Conservation (phyloP, 352 stramenopile genomes). For the Phytopythium sindhum region DNA sequence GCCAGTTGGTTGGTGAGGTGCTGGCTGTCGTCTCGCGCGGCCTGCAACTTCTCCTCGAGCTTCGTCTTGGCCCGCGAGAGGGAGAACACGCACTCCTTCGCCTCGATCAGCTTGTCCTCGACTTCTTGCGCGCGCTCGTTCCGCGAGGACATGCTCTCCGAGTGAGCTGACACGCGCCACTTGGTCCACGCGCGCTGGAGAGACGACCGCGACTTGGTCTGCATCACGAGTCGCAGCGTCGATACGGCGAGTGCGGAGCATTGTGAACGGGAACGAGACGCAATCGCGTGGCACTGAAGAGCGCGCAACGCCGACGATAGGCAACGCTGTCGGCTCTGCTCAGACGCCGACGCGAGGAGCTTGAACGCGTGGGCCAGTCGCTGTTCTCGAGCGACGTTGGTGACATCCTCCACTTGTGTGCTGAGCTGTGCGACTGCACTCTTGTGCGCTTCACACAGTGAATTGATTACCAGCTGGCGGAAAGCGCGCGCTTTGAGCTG, state of each 20-base stretch:
- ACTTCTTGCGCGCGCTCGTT: conserved; percentile 22
- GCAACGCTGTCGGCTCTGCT: conserved; percentile 20
- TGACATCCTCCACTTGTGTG: conserved; percentile 10
- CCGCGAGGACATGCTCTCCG: conserved; percentile 17
- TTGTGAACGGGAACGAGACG: conserved; percentile 5
- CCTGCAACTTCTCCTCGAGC: conserved; percentile 53
- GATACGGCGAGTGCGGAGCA: conserved; percentile 14
- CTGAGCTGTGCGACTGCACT: conserved; percentile 9
- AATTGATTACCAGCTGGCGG: conserved; percentile 15
- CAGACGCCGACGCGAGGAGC: conserved; percentile 19
- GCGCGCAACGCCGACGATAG: conserved; percentile 20
- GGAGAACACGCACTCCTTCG: conserved; percentile 73
- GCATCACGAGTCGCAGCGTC: conserved; percentile 25
- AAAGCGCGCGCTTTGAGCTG: conserved; percentile 27
- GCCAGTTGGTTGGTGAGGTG: conserved; percentile 36
- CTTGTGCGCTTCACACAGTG: conserved; percentile 7
- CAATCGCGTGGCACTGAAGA: conserved; percentile 12
- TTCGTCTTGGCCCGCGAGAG: conserved; percentile 59
- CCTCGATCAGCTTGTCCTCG: conserved; percentile 37
- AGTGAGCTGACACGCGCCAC: conserved; percentile 27
- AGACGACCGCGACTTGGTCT: conserved; percentile 12
- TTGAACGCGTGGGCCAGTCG: conserved; percentile 15
- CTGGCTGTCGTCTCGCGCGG: conserved; percentile 25
- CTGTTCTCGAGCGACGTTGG: conserved; percentile 7
- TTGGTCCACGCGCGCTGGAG: conserved; percentile 18